These are phyloP conservation scores for Tylopilus sp. DNA, from an alignment of 768 basidiomycete genomes.

Conservation along the genomic window DNA sequence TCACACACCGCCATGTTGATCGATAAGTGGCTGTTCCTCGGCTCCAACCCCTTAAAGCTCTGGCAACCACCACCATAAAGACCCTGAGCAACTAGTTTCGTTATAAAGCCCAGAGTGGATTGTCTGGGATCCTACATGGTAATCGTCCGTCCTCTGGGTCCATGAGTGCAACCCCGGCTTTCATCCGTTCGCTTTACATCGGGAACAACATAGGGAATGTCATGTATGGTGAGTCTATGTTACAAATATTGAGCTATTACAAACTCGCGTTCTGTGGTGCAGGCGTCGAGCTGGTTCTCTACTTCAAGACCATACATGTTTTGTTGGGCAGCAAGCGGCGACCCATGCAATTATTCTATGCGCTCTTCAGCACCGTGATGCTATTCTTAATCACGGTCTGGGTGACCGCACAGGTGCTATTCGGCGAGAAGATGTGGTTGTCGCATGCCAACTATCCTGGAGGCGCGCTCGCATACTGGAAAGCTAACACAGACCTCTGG, in stretches of 20 bases:
- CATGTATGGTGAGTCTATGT: conserved; percentile 14
- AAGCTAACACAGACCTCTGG: conserved; percentile 21
- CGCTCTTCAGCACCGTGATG: conserved; percentile 24
- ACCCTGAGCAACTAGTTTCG: no score
- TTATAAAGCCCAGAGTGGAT: no score
- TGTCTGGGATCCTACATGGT: no score
- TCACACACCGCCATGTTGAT: no score
- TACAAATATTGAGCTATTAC: no score
- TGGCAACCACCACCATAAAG: no score
- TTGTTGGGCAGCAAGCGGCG: conserved; percentile 5
- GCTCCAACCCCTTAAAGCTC: no score
- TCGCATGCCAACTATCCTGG: conserved; percentile 32
- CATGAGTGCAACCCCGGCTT: no score
- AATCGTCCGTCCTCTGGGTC: no score
- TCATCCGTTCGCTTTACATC: conserved; percentile 12
- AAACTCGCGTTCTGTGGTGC: not conserved
- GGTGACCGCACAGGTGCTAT: conserved; percentile 16
- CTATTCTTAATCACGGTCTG: conserved; percentile 32
- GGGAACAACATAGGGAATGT: conserved; percentile 19
- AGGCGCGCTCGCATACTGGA: conserved; percentile 33
- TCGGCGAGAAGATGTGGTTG: conserved; percentile 38
- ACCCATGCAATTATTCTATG: conserved; percentile 15
- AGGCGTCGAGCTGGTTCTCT: conserved; percentile 27
- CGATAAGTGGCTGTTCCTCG: no score
- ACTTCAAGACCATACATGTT: conserved; percentile 19